These are phyloP conservation scores for Kwoniella sp. DNA, from an alignment of 768 basidiomycete genomes.

Conservation along the genomic window DNA sequence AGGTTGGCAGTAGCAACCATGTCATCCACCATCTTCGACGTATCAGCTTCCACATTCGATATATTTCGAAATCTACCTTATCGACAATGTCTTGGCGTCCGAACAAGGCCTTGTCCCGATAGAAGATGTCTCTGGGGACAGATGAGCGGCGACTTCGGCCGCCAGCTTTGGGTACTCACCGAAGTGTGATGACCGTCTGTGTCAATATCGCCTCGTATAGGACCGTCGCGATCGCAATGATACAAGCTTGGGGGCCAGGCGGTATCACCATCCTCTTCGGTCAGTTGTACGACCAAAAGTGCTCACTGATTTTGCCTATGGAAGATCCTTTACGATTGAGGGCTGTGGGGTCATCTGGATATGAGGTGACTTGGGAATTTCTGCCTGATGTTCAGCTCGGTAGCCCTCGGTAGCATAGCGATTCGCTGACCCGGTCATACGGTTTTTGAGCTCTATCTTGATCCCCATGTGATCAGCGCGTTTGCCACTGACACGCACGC, in stretches of 20 bases:
- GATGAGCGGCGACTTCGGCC: no score
- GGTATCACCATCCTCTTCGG: not conserved
- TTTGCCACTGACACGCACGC: no score
- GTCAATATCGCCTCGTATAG: slow-evolving; percentile 35
- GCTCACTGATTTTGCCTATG: slow-evolving; percentile 18
- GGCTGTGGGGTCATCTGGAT: slow-evolving; percentile 26
- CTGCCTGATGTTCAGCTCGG: no score
- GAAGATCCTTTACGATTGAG: slow-evolving; percentile 3
- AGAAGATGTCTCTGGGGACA: slow-evolving; percentile 80
- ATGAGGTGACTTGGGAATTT: slow-evolving; percentile 20
- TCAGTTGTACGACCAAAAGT: not conserved
- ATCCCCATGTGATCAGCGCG: no score
- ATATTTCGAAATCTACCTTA: slow-evolving; percentile 59
- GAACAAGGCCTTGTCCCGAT: slow-evolving; percentile 76
- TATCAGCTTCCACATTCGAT: slow-evolving; percentile 2
- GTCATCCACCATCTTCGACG: slow-evolving; percentile 77
- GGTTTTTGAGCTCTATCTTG: slow-evolving; percentile 19
- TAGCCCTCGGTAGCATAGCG: not conserved
- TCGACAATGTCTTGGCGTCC: slow-evolving; percentile 73
- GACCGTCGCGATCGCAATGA: slow-evolving; percentile 21
- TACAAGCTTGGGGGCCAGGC: slow-evolving; percentile 9
- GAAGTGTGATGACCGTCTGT: slow-evolving; percentile 25
- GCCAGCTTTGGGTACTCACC: slow-evolving; percentile 23
- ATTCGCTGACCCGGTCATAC: slow-evolving; percentile 33
- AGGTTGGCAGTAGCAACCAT: slow-evolving; percentile 75